phyloP scores from a whole-genome alignment of 495 filamentous ascomycete species.

The Sordaria brevicollis region DNA sequence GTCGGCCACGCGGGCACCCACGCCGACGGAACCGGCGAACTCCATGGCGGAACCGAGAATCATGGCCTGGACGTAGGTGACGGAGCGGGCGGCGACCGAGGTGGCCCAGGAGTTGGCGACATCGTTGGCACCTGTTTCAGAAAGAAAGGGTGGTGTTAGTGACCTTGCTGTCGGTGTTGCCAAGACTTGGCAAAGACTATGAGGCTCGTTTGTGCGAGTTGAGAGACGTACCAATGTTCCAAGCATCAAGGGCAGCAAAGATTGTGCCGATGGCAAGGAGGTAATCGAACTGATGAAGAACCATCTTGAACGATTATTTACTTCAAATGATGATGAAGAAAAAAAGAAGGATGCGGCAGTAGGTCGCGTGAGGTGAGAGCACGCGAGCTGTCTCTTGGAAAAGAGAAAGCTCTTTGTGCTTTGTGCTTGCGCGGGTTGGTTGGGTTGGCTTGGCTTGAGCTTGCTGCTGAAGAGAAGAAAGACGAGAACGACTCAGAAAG shows the following conservation, averaged over 20 bases:
- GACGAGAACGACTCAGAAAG: background rate
- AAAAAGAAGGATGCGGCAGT: background rate
- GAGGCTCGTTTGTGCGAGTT: background rate
- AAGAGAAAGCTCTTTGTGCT: background rate
- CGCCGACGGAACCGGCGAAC: conserved; percentile 51
- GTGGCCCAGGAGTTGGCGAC: conserved; percentile 69
- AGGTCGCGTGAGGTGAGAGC: background rate
- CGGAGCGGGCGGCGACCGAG: conserved; percentile 55
- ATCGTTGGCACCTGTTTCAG: conserved; percentile 52
- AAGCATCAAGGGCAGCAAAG: conserved; percentile 66
- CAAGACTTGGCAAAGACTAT: background rate
- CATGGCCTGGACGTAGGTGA: conserved; percentile 57
- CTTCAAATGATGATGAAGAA: background rate
- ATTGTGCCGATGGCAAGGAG: conserved; percentile 67
- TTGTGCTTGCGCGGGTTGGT: background rate
- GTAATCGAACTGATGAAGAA: conserved; percentile 51
- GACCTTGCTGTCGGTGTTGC: too few species aligned
- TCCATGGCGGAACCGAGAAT: conserved; percentile 55
- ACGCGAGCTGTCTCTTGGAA: background rate
- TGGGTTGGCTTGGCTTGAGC: background rate
- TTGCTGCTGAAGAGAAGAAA: background rate
- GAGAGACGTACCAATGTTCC: conserved; percentile 49
- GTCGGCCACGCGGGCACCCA: conserved; percentile 52
- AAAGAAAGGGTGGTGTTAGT: background rate
- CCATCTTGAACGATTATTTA: conserved; percentile 8